Percentiles rank a stretch among this genome's conserved stretches.
phyloP scores from a whole-genome alignment of 805 yeast genomes.

The Grigorovia jiainica region DNA sequence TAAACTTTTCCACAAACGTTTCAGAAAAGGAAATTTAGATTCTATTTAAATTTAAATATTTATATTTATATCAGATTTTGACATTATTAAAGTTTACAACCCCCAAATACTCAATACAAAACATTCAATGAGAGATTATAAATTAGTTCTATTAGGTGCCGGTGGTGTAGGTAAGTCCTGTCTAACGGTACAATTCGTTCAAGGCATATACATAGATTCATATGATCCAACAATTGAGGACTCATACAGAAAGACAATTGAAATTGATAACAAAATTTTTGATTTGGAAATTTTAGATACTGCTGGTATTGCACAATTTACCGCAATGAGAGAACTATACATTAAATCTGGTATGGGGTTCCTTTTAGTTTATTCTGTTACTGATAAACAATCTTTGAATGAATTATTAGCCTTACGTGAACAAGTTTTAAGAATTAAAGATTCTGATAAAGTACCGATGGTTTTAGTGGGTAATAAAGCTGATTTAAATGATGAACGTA shows the following conservation, averaged over 20 bases:
- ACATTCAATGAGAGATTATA: conserved; percentile 71
- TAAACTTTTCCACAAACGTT: too few species aligned
- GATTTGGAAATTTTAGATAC: conserved; percentile 85
- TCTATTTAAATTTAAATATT: too few species aligned
- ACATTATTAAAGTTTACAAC: too few species aligned
- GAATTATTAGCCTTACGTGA: conserved; percentile 73
- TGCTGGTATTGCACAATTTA: conserved; percentile 91
- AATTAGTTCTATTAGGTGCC: conserved; percentile 86
- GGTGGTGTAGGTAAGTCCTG: conserved; percentile 98
- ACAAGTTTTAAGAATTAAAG: conserved; percentile 79
- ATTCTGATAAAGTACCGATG: conserved; percentile 67
- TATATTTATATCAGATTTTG: too few species aligned
- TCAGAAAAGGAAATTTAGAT: too few species aligned
- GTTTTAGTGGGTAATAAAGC: conserved; percentile 88
- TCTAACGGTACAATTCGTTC: conserved; percentile 84
- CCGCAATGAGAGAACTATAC: conserved; percentile 87
- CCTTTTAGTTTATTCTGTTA: conserved; percentile 75
- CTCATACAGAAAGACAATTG: conserved; percentile 81
- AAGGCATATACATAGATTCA: conserved; percentile 79
- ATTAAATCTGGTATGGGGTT: conserved; percentile 88
- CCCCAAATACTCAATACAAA: too few species aligned
- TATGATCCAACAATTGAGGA: conserved; percentile 98
- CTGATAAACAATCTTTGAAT: conserved; percentile 63
- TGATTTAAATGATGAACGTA: conserved; percentile 68
- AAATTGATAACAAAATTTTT: conserved; percentile 79